Evolutionary conservation across 192 early-diverging fungal species (phyloP), one percentile per base, ranked within the genome.

Genomic region (Physocladia obscura): DNA sequence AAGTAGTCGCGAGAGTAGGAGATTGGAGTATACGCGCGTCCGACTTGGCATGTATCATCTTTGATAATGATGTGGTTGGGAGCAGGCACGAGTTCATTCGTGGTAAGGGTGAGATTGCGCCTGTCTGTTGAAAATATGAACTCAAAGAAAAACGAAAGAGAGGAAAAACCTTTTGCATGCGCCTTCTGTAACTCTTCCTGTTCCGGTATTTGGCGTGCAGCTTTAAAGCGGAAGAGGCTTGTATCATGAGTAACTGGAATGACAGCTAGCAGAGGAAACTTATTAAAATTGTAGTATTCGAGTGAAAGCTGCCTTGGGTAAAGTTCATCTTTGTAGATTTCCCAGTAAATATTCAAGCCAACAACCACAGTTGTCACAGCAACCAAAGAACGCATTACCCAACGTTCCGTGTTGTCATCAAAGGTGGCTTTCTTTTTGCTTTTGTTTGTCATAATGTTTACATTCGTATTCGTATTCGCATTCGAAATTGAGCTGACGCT

Each of bases 21-120:
- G 38, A 88, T 83, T 4, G 94, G 92, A 40, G 93, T 94, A 75
- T 97, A 95, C 3, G 89, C 81, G 32, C 93, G 84, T 32, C 91
- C 85, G 11, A 89, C 76, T 64, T 82, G 77, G 56, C 79, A 81
- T 17, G 87, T 71, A 56, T 84, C 81, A 59, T 85, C 87, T 73
- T 88, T 86, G 71, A 89, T 80, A 49, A 88, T 67, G 39, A 84
- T 76, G 61, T 79, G 77, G 49, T 67, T 77, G 21, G 81, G 77
- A 6, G 74, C 62, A 21, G 70, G 67, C 26, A 80, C 61, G 36
- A 47, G 50, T 57, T 57, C 71, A 63, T 56, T 70, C 3, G 69
- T 70, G 57, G 57, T 54, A 1, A 49, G 2, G 49, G 29, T 2
- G n/a, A 8, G 40, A 44, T 44, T 44, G 40, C 40, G 8, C n/a